Conservation (phyloP, 1,139 yeast genomes). For the Taiozyma sp. region DNA sequence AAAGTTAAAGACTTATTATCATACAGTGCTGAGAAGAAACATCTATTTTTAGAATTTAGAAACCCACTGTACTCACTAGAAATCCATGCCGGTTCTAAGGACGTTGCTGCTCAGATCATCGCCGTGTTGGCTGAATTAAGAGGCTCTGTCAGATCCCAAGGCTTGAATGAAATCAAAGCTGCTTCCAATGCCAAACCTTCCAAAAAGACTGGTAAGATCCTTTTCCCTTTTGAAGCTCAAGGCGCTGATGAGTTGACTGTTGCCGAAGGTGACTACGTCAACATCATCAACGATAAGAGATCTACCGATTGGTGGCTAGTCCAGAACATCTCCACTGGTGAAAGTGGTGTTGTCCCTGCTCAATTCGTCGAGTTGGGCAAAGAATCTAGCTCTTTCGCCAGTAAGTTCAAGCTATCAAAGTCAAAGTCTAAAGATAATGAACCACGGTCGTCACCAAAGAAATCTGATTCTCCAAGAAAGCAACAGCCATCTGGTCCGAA, state of each 20-base stretch:
- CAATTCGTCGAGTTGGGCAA: conserved; percentile 67
- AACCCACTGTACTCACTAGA: conserved; percentile 80
- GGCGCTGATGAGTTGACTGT: conserved; percentile 80
- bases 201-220: conserved; percentile 64
- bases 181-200: conserved; percentile 54
- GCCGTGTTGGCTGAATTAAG: conserved; percentile 78
- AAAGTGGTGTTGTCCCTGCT: conserved; percentile 87
- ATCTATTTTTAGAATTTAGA: conserved; percentile 81
- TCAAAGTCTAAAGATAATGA: conserved; percentile 20
- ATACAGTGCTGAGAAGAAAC: conserved; percentile 87
- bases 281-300: conserved; percentile 70
- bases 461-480: conserved; percentile 19
- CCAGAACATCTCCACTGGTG: conserved; percentile 59
- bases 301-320: conserved; percentile 98
- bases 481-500: conserved; percentile 46
- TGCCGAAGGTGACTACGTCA: conserved; percentile 77
- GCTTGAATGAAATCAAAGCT: conserved; percentile 74
- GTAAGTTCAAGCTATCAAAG: conserved; percentile 19
- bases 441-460: conserved; percentile 19
- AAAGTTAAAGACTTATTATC: conserved; percentile 62
- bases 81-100: conserved; percentile 84
- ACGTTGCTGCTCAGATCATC: conserved; percentile 79
- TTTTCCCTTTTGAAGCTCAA: conserved; percentile 86
- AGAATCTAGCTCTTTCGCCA: conserved; percentile 15
- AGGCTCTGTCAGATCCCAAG: conserved; percentile 77